Base-by-base conservation (phyloP, 176 grass and related monocot genomes). In the Lolium multiflorum region DNA sequence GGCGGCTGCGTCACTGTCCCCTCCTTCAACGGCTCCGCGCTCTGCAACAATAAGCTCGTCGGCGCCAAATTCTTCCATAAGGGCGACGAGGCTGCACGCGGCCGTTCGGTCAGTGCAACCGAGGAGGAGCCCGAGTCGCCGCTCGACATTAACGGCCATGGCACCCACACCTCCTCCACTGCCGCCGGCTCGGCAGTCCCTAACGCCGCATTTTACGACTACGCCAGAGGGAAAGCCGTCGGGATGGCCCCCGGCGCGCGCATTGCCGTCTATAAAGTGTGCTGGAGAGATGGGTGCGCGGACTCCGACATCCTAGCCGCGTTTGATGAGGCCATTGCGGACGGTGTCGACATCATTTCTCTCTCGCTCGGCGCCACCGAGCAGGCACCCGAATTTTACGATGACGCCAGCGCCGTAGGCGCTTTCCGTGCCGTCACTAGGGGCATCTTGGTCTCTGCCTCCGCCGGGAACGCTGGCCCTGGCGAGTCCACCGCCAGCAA, bases 21-120 rank as follows among this genome's bases (percentile, higher is more conserved):
- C 72, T 2, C 48, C 77, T 88, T 90, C 65, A 81, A 85, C 37
- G 80, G 60, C 31, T 47, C 58, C 1, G 56, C 66, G 0, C 85
- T 65, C 11, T 92, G 91, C 7, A 90, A 92, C 84, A 21, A 18
- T 21, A 92, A 92, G 81, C 80, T 92, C 3, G 54, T 92, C 22
- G 91, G 91, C 16, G 84, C 87, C 4, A 80, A 81, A 46, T 65
- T 65, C 15, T 93, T 93, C 60, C 14, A 14, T 9, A 0, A 0
- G 0, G 84, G 0, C 84, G 64, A 28, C 25, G 16, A 86, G 18
- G 81, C 31, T 0, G 49, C 17, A 16, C 11, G 28, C 11, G 80
- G 41, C 3, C 5, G 4, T 16, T 3, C 74, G 7, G 24, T 90
- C 0, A 49, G 81, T 0, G 88, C 84, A 55, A 78, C 24, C 41